phyloP scores from a whole-genome alignment of 2,329 filamentous ascomycete genomes.

The Diaporthe amygdali region DNA sequence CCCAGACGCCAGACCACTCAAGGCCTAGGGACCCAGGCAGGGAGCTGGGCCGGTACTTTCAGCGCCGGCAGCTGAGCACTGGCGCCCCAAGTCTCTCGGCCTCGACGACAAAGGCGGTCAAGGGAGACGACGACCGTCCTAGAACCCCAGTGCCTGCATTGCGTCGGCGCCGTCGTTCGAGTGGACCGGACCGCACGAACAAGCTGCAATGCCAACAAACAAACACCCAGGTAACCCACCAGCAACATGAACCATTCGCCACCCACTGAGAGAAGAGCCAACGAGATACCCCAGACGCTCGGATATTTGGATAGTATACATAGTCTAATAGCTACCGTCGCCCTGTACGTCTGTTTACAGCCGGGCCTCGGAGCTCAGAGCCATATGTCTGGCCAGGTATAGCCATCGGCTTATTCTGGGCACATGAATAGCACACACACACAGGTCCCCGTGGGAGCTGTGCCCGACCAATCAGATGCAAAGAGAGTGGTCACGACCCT shows the following conservation, averaged over 20 bases:
- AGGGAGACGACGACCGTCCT: neutral
- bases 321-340: neutral
- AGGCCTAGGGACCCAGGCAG: neutral
- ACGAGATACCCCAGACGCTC: neutral
- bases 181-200: constrained; percentile 11
- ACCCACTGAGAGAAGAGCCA: neutral
- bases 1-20: neutral
- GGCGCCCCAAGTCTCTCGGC: neutral
- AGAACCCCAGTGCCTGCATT: constrained; percentile 12
- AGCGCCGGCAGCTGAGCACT: neutral
- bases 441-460: neutral
- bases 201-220: constrained; percentile 21
- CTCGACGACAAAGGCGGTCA: constrained; percentile 18
- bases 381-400: neutral
- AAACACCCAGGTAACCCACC: neutral
- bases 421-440: neutral
- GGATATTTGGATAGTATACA: neutral
- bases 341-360: neutral
- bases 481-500: neutral
- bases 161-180: constrained; percentile 5
- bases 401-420: neutral
- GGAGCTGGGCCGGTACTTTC: neutral
- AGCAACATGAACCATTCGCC: constrained; percentile 7
- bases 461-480: neutral
- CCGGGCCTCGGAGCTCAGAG: neutral